These are phyloP conservation scores for Lizonia empirigonia DNA, from an alignment of 2,329 filamentous ascomycete genomes.

Conservation along the genomic window DNA sequence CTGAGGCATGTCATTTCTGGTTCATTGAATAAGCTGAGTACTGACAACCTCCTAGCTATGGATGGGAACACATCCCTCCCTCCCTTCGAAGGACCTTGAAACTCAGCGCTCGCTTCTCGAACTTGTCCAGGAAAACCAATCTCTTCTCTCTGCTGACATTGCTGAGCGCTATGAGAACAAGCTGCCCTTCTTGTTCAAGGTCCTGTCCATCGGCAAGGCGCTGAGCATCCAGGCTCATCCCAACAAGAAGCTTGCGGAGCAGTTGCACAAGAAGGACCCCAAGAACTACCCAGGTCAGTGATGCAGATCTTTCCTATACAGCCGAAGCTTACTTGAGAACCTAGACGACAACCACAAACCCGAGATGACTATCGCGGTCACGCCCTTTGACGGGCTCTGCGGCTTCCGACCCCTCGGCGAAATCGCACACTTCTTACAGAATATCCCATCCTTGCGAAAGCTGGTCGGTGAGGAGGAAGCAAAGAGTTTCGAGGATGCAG, in stretches of 20 bases:
- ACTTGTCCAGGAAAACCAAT: slow-evolving; percentile 83
- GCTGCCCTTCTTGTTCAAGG: slow-evolving; percentile 96
- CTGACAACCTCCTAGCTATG: slow-evolving; percentile 70
- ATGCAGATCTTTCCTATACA: not conserved
- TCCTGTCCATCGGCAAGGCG: slow-evolving; percentile 93
- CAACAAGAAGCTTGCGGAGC: slow-evolving; percentile 91
- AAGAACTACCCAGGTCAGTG: slow-evolving; percentile 81
- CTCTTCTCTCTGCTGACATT: slow-evolving; percentile 76
- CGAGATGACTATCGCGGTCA: slow-evolving; percentile 98
- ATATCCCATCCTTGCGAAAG: slow-evolving; percentile 59
- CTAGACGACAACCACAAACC: slow-evolving; percentile 97
- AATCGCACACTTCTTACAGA: slow-evolving; percentile 81
- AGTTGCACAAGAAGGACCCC: slow-evolving; percentile 82
- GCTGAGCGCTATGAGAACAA: slow-evolving; percentile 77
- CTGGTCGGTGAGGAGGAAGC: slow-evolving; percentile 56
- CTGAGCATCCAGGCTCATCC: slow-evolving; percentile 97
- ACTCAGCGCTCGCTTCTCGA: slow-evolving; percentile 88
- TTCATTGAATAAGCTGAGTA: too few relatives aligned
- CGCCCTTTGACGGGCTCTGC: slow-evolving; percentile 92
- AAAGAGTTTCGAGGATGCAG: slow-evolving; percentile 52
- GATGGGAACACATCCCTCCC: slow-evolving; percentile 98
- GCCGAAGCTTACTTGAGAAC: slow-evolving; percentile 16
- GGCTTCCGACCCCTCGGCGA: slow-evolving; percentile 89
- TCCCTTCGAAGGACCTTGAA: slow-evolving; percentile 86
- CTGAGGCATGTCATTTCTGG: too few relatives aligned